These are phyloP conservation scores for Ceratocystis variospora DNA, from an alignment of 2,329 filamentous ascomycete species.

Conservation along the genomic window DNA sequence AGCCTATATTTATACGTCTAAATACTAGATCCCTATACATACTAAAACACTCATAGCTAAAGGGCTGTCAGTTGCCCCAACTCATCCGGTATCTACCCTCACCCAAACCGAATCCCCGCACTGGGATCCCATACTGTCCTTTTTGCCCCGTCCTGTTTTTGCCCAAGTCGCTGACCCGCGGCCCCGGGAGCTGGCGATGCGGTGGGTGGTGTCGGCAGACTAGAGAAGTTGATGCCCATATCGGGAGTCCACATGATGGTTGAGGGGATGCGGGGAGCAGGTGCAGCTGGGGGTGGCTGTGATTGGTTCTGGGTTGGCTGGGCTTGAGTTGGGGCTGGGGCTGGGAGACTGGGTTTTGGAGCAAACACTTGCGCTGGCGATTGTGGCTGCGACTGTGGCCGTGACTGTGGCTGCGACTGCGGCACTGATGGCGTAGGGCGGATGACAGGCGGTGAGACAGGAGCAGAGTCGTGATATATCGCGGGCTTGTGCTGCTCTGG, in stretches of 20 bases:
- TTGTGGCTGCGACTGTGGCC: too few species aligned
- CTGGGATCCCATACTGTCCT: constrained; percentile 16
- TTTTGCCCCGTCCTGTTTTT: constrained; percentile 20
- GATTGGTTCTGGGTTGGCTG: too few species aligned
- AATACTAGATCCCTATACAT: background rate
- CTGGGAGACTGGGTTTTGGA: background rate
- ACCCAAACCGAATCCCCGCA: constrained; percentile 20
- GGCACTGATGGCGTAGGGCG: constrained; percentile 38
- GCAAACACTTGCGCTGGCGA: constrained; percentile 14
- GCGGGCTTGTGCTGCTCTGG: constrained; percentile 19
- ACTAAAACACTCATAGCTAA: background rate
- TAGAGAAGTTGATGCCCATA: constrained; percentile 66
- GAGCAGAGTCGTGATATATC: constrained; percentile 35
- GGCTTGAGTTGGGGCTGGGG: background rate
- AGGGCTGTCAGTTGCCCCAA: background rate
- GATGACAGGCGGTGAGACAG: constrained; percentile 44
- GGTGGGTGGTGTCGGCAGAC: constrained; percentile 24
- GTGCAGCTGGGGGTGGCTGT: constrained; percentile 23
- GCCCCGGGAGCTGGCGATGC: constrained; percentile 21
- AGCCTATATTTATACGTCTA: background rate
- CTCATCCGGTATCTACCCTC: constrained; percentile 16
- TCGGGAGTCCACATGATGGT: constrained; percentile 57
- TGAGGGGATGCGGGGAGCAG: background rate
- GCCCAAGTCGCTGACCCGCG: constrained; percentile 21
- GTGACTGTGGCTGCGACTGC: background rate